Evolutionary conservation across 1,284 basidiomycete species (phyloP).

Genomic region (Rhodotorula sp.): DNA sequence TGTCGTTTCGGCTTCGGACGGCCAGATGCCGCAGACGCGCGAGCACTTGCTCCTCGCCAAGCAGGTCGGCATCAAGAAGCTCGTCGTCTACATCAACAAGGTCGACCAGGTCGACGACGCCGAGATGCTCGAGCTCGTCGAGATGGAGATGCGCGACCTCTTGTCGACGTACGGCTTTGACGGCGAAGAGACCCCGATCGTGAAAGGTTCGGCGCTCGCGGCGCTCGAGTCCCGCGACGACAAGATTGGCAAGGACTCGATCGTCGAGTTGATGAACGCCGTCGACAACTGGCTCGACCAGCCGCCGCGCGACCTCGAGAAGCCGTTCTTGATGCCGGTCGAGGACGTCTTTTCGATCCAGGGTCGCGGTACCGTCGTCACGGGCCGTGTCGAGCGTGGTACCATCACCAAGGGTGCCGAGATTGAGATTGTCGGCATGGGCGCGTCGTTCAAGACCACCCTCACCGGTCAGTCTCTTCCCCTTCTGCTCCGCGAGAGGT

Average conservation of each 20-base stretch:
- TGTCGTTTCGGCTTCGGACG: conserved; percentile 95
- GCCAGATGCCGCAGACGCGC: conserved; percentile 99
- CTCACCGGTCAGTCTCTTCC: conserved; percentile 68
- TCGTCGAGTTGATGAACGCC: conserved; percentile 77
- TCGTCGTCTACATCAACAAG: conserved; percentile 99
- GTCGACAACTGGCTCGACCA: conserved; percentile 96
- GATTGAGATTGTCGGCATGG: conserved; percentile 90
- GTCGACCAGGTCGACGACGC: conserved; percentile 94
- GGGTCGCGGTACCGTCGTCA: conserved; percentile 96
- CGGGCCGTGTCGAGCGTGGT: conserved; percentile 96
- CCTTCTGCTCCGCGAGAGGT: background rate
- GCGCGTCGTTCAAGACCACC: conserved; percentile 81
- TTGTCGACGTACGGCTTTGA: conserved; percentile 82
- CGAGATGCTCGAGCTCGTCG: conserved; percentile 98
- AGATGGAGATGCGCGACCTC: conserved; percentile 99
- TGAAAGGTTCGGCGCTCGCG: conserved; percentile 94
- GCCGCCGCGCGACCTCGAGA: conserved; percentile 93
- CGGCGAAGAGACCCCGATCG: conserved; percentile 93
- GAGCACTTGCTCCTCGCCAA: conserved; percentile 96
- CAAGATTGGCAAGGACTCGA: conserved; percentile 77
- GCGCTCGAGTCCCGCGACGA: conserved; percentile 82
- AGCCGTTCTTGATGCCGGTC: conserved; percentile 94
- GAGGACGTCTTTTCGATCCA: conserved; percentile 99
- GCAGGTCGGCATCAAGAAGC: conserved; percentile 97
- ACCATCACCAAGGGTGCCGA: conserved; percentile 88